phyloP scores from a whole-genome alignment of 139 green algal species.

The Tetraselmis chui region DNA sequence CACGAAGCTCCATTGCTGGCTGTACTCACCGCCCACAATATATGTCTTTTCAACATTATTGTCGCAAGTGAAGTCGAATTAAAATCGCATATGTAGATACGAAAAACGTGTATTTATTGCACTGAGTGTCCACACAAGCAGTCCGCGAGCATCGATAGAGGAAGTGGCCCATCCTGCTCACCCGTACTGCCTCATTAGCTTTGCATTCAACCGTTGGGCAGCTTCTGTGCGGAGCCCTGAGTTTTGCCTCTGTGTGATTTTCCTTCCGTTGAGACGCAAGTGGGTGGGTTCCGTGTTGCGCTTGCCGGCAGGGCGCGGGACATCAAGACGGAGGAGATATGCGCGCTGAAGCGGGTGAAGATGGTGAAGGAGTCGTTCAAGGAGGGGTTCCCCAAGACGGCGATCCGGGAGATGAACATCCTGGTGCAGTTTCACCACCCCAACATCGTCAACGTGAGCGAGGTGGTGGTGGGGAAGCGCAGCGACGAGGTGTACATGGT shows the following conservation, averaged over 20 bases:
- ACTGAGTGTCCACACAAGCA: too few species aligned
- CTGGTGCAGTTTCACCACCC: slow-evolving; percentile 87
- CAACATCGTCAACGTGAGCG: slow-evolving; percentile 92
- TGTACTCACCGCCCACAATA: too few species aligned
- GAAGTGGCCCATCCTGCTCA: too few species aligned
- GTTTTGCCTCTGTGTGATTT: slow-evolving; percentile 3
- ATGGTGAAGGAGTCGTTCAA: slow-evolving; percentile 72
- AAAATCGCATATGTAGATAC: too few species aligned
- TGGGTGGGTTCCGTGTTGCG: slow-evolving; percentile 12
- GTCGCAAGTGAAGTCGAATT: too few species aligned
- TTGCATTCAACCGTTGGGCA: too few species aligned
- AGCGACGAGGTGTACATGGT: slow-evolving; percentile 82
- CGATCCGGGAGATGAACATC: slow-evolving; percentile 93
- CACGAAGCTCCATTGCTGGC: too few species aligned
- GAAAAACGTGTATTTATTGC: too few species aligned
- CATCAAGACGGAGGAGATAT: slow-evolving; percentile 63
- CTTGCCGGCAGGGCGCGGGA: slow-evolving; percentile 64
- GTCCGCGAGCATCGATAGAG: too few species aligned
- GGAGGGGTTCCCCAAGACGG: slow-evolving; percentile 94
- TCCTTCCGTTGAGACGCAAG: slow-evolving; percentile 7
- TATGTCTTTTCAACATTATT: too few species aligned
- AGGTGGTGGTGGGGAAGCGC: slow-evolving; percentile 61
- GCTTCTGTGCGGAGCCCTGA: too few species aligned
- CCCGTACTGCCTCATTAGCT: too few species aligned
- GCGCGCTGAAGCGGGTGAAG: slow-evolving; percentile 74